Conservation (phyloP, 2,329 filamentous ascomycete species). For the Monosporascus sp. region DNA sequence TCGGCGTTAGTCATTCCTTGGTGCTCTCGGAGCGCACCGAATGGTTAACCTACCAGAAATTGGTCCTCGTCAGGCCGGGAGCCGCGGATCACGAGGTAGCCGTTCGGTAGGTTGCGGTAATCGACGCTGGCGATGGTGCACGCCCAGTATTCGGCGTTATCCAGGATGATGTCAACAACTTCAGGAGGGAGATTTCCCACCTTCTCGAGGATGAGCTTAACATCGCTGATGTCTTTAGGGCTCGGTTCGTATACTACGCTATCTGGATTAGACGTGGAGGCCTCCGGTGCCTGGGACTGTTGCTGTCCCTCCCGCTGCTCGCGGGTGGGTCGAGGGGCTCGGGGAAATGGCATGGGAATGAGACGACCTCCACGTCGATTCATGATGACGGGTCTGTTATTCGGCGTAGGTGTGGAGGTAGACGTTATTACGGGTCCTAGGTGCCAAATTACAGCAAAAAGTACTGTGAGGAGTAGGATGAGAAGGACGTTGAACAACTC, state of each 20-base stretch:
- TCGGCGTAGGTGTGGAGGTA: neutral
- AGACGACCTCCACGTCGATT: constrained; percentile 11
- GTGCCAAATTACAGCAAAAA: neutral
- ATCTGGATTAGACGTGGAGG: constrained; percentile 5
- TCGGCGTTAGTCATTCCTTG: neutral
- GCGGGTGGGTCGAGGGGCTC: neutral
- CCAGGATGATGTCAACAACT: constrained; percentile 50
- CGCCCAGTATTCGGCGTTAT: constrained; percentile 60
- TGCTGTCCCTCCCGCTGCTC: neutral
- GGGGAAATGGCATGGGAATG: constrained; percentile 4
- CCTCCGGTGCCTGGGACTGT: neutral
- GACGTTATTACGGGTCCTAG: neutral
- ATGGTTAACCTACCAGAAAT: constrained; percentile 34
- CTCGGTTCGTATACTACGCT: constrained; percentile 11
- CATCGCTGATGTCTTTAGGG: constrained; percentile 41
- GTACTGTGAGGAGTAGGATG: neutral
- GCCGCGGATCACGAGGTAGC: constrained; percentile 11
- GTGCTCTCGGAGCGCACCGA: neutral
- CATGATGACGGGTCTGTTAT: neutral
- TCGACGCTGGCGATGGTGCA: constrained; percentile 35
- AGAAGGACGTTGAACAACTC: neutral
- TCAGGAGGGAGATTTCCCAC: constrained; percentile 45
- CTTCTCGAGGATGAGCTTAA: constrained; percentile 42
- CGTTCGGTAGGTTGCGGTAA: constrained; percentile 11
- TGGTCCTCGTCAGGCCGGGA: constrained; percentile 25